A percentile compares a stretch with the other conserved stretches of the same genome.
Conservation (phyloP, 495 filamentous ascomycete genomes). For the Penicillium coffeae region DNA sequence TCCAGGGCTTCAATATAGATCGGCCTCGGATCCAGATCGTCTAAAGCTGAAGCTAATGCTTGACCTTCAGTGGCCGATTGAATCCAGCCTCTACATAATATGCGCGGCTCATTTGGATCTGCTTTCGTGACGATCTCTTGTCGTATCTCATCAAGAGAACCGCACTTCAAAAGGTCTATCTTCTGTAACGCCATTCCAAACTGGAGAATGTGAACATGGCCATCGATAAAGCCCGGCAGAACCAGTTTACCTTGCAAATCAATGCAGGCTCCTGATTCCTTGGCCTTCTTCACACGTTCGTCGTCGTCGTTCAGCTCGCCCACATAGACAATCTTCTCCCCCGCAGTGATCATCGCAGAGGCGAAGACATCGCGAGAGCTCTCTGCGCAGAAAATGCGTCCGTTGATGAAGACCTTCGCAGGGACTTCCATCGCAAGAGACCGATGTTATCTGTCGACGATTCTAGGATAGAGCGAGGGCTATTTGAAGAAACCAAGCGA, state of each 20-base stretch:
- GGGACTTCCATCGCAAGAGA: no score
- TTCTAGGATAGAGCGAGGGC: no score
- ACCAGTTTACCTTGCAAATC: neutral
- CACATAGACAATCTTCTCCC: neutral
- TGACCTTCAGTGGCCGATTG: constrained; percentile 52
- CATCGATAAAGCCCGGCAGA: constrained; percentile 40
- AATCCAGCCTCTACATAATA: constrained; percentile 59
- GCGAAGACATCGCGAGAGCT: neutral
- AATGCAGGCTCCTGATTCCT: neutral
- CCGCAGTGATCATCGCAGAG: neutral
- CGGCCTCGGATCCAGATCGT: constrained; percentile 49
- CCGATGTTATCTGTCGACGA: no score
- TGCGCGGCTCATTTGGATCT: constrained; percentile 44
- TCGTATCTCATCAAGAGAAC: constrained; percentile 49
- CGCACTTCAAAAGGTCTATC: constrained; percentile 49
- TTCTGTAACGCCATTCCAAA: constrained; percentile 46
- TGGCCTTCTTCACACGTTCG: neutral
- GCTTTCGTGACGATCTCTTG: constrained; percentile 37
- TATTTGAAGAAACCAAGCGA: no score
- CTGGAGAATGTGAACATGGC: constrained; percentile 59
- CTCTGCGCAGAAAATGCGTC: neutral
- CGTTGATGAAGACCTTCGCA: neutral
- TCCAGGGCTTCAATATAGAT: constrained; percentile 62
- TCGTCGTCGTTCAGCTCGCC: neutral
- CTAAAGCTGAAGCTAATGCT: constrained; percentile 47